Base-by-base conservation (phyloP, 495 filamentous ascomycete species). In the Darksidea phi region DNA sequence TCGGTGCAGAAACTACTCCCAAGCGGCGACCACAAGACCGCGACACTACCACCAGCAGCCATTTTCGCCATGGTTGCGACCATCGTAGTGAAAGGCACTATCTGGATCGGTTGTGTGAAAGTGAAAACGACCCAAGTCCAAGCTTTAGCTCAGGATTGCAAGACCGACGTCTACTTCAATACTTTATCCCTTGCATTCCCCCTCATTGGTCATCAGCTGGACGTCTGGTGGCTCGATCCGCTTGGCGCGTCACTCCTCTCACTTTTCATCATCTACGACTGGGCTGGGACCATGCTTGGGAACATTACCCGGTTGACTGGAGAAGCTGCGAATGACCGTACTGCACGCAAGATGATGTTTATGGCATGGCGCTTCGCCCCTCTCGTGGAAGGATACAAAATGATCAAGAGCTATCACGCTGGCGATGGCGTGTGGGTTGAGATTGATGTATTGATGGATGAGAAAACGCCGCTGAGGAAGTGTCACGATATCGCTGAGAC, bases 111-210 rank as follows among this genome's bases (percentile, higher is more conserved):
- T 5, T 80, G 75, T 66, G 67, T 69, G 6, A 67, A 67, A 36
- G 72, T 80, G 56, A 79, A 79, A 61, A 79, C 78, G 12, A 79
- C 76, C 0, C 78, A 80, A 58, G 77, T 81, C 8, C 77, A 79
- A 59, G 78, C 78, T 0, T 67, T 81, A 8, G 78, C 75, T 38
- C 78, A 81, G 68, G 74, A 77, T 57, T 80, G 77, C 71, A 75
- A 80, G 64, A 80, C 78, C 0, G 78, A 80, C 60, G 78, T 80
- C 26, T 73, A 75, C 53, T 80, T 79, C 72, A 79, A 80, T 68
- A 76, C 74, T 0, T 70, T 75, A n/a, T 80, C 78, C 23, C 71
- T 80, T 17, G 65, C 75, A 17, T 80, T 80, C 54, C 78, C 78
- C 1, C 67, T 79, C 43, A 68, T 79, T 50, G 78, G 78, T 52